Percentiles rank a stretch among this genome's conserved stretches.
Evolutionary conservation across 2,329 filamentous ascomycete species (phyloP).

Genomic region (Diaporthe aspalathi): DNA sequence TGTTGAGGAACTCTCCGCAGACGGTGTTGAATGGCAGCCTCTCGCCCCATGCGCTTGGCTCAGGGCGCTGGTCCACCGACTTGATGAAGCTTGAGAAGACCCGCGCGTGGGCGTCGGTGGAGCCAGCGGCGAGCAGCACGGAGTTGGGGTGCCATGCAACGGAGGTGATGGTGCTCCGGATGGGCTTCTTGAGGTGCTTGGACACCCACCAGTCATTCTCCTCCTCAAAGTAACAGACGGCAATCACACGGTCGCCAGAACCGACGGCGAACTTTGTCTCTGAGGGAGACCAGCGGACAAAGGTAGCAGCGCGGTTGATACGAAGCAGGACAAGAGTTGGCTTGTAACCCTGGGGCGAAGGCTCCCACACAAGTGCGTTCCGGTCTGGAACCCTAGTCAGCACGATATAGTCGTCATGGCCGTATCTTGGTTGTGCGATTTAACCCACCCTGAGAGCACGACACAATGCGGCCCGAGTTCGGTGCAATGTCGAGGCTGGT

Average conservation of each 20-base stretch:
- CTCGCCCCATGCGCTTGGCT: slow-evolving; percentile 93
- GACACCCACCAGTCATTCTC: slow-evolving; percentile 99
- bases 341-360: slow-evolving; percentile 91
- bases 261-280: slow-evolving; percentile 98
- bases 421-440: background rate
- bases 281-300: slow-evolving; percentile 95
- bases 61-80: slow-evolving; percentile 86
- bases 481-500: slow-evolving; percentile 97
- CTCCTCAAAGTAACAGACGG: slow-evolving; percentile 98
- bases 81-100: slow-evolving; percentile 98
- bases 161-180: slow-evolving; percentile 95
- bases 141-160: slow-evolving; percentile 98
- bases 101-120: slow-evolving; percentile 95
- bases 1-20: slow-evolving; percentile 95
- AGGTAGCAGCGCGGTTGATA: slow-evolving; percentile 96
- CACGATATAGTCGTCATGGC: background rate
- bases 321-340: slow-evolving; percentile 95
- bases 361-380: slow-evolving; percentile 98
- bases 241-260: slow-evolving; percentile 93
- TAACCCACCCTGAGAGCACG: slow-evolving; percentile 87
- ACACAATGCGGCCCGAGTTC: slow-evolving; percentile 90
- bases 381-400: slow-evolving; percentile 71
- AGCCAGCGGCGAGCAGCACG: slow-evolving; percentile 91
- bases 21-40: slow-evolving; percentile 97
- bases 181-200: slow-evolving; percentile 99